Evolutionary conservation across 1,139 yeast species (phyloP).

Genomic region (Waltiozyma sp.): DNA sequence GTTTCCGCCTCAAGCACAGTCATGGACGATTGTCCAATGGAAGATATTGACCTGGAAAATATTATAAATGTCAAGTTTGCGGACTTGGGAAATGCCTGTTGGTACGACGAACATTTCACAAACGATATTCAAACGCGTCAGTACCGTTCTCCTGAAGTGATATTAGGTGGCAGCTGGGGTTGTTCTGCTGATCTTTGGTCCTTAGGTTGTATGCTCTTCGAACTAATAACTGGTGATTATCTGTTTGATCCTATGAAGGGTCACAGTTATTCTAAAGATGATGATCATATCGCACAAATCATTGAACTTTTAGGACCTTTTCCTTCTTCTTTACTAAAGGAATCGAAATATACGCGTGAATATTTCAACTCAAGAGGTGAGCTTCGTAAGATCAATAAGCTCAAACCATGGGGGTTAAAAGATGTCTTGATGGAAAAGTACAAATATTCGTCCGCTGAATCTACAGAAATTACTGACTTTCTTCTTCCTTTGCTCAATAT

Average conservation of each 20-base stretch:
- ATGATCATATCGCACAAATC: conserved; percentile 67
- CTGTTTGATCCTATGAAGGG: conserved; percentile 52
- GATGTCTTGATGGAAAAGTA: conserved; percentile 54
- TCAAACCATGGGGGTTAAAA: conserved; percentile 56
- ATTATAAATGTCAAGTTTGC: conserved; percentile 50
- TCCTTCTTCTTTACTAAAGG: conserved; percentile 37
- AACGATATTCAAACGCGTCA: conserved; percentile 70
- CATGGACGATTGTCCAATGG: background rate
- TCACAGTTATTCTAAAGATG: conserved; percentile 48
- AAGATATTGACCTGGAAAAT: conserved; percentile 6
- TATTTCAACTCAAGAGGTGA: conserved; percentile 43
- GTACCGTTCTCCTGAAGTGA: conserved; percentile 61
- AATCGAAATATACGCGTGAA: conserved; percentile 40
- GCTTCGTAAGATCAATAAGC: conserved; percentile 44
- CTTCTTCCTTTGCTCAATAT: conserved; percentile 54
- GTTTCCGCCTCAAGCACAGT: background rate
- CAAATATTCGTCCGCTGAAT: conserved; percentile 37
- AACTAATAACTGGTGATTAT: conserved; percentile 65
- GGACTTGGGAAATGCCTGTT: conserved; percentile 69
- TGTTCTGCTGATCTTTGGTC: conserved; percentile 73
- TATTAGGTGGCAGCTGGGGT: conserved; percentile 58
- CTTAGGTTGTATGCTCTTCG: conserved; percentile 59
- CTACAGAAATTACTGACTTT: conserved; percentile 48
- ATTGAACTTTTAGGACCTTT: conserved; percentile 53
- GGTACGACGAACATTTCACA: conserved; percentile 55